Percentiles rank a stretch among this genome's conserved stretches.
phyloP scores from a whole-genome alignment of 148 eudicot species.

The Camellia lanceoleosa region DNA sequence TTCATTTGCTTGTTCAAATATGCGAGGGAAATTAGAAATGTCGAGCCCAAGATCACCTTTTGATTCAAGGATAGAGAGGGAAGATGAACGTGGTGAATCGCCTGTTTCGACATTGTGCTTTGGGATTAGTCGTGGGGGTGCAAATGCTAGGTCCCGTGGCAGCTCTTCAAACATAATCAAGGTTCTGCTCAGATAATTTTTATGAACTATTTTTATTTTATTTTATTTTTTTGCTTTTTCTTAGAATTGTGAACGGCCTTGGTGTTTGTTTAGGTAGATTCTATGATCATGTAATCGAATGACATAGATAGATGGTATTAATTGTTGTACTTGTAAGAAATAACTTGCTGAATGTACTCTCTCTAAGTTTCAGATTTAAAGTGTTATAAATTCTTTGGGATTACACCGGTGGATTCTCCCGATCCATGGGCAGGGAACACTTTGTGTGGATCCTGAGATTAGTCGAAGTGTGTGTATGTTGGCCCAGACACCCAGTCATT shows the following conservation, averaged over 20 bases:
- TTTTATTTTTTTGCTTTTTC: too few relatives aligned
- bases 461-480: too few relatives aligned
- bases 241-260: not conserved
- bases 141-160: conserved; percentile 15
- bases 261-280: not conserved
- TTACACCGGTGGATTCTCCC: too few relatives aligned
- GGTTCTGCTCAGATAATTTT: conserved; percentile 9
- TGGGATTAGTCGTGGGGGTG: conserved; percentile 13
- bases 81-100: conserved; percentile 15
- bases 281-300: not conserved
- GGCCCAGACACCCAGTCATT: too few relatives aligned
- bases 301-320: not conserved
- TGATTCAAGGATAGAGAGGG: conserved; percentile 8
- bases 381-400: too few relatives aligned
- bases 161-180: conserved; percentile 15
- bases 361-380: too few relatives aligned
- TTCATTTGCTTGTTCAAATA: conserved; percentile 6
- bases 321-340: not conserved
- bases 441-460: too few relatives aligned
- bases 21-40: not conserved
- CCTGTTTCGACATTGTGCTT: conserved; percentile 35
- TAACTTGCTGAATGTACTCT: not conserved
- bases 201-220: not conserved
- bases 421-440: too few relatives aligned
- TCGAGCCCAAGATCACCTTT: conserved; percentile 5